Percentiles rank a stretch among this genome's conserved stretches.
These are phyloP conservation scores for Asterophora parasitica DNA, from an alignment of 768 basidiomycete genomes.

Conservation along the genomic window DNA sequence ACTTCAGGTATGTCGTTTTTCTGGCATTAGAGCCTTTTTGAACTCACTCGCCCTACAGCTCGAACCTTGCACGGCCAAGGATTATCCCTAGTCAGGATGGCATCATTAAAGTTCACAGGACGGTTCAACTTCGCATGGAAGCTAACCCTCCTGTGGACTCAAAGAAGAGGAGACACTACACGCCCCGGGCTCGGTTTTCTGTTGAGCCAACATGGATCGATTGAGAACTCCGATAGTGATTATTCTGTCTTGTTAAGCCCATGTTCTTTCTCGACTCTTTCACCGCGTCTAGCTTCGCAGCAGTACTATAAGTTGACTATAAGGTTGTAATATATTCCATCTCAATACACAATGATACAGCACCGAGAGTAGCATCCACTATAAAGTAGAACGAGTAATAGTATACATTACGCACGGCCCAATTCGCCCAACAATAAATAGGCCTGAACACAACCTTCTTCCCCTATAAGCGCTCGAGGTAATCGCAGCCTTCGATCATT, in stretches of 20 bases:
- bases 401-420: not conserved
- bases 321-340: too few relatives aligned
- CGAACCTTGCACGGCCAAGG: constrained; percentile 34
- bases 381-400: not conserved
- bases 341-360: too few relatives aligned
- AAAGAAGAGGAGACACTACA: constrained; percentile 18
- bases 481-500: constrained; percentile 26
- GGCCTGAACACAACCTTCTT: not conserved
- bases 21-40: not conserved
- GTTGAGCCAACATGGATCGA: constrained; percentile 34
- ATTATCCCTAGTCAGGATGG: constrained; percentile 36
- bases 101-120: constrained; percentile 39
- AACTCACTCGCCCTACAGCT: not conserved
- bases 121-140: constrained; percentile 50
- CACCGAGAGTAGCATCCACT: too few relatives aligned
- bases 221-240: constrained; percentile 6
- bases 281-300: too few relatives aligned
- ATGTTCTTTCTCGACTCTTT: too few relatives aligned
- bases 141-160: constrained; percentile 28
- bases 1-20: constrained; percentile 14
- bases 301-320: too few relatives aligned
- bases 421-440: not conserved
- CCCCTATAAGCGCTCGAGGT: constrained; percentile 8
- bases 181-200: constrained; percentile 22
- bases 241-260: too few relatives aligned